Evolutionary conservation across 2,329 filamentous ascomycete genomes (phyloP).

Genomic region (Fusarium tjaetaba): DNA sequence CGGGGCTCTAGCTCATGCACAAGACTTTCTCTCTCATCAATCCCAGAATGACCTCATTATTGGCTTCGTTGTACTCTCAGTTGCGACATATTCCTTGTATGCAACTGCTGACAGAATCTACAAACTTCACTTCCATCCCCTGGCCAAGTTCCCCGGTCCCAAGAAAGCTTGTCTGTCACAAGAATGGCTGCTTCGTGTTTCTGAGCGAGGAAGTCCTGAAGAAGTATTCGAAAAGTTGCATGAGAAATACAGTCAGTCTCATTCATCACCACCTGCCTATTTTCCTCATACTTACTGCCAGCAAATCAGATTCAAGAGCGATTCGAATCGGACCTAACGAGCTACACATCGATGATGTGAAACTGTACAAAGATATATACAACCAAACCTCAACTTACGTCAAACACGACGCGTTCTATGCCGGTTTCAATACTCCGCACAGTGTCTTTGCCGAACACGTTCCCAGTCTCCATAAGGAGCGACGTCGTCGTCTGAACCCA

Average conservation of each 20-base stretch:
- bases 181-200: not conserved
- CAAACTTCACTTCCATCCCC: not conserved
- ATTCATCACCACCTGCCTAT: accelerated
- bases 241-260: not conserved
- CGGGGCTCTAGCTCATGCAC: not conserved
- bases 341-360: not conserved
- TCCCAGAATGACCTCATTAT: not conserved
- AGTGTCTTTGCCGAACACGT: not conserved
- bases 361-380: not conserved
- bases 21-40: accelerated
- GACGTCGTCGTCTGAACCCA: not conserved
- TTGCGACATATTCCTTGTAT: not conserved
- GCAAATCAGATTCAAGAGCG: not conserved
- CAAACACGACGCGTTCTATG: not conserved
- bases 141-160: not conserved
- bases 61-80: not conserved
- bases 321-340: not conserved
- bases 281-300: too few species aligned
- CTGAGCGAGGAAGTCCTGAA: not conserved
- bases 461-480: not conserved
- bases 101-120: not conserved
- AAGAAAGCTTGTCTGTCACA: not conserved
- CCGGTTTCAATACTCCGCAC: not conserved
- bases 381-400: not conserved
- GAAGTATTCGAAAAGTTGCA: not conserved